phyloP scores from a whole-genome alignment of 495 filamentous ascomycete species.

The Copromyces sp. region DNA sequence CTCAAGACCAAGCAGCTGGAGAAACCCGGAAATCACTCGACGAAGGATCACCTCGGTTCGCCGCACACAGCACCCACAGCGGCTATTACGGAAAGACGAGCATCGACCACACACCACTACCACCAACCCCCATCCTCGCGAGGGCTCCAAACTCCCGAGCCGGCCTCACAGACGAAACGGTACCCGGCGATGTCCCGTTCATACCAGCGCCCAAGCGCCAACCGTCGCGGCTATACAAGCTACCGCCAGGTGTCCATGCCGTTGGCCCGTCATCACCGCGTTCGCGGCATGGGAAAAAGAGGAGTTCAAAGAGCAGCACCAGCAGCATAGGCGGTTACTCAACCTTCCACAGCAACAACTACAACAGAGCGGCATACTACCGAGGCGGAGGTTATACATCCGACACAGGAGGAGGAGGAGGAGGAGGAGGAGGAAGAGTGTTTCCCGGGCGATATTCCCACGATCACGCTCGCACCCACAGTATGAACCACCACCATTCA shows the following conservation, averaged over 20 bases:
- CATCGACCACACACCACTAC: slow-evolving; percentile 27
- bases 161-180: slow-evolving; percentile 38
- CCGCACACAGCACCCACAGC: slow-evolving; percentile 2
- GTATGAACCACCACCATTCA: slow-evolving; percentile 12
- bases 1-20: not conserved
- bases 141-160: slow-evolving; percentile 37
- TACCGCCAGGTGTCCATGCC: slow-evolving; percentile 14
- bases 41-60: slow-evolving; percentile 25
- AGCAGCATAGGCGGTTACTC: slow-evolving; percentile 29
- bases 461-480: slow-evolving; percentile 4
- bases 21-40: slow-evolving; percentile 25
- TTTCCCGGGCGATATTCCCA: slow-evolving; percentile 18
- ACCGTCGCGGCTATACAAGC: slow-evolving; percentile 34
- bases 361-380: not conserved
- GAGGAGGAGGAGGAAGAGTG: slow-evolving; percentile 11
- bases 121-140: slow-evolving; percentile 34
- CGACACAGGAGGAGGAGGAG: not conserved
- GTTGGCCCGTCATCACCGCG: slow-evolving; percentile 15
- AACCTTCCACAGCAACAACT: slow-evolving; percentile 5
- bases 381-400: not conserved
- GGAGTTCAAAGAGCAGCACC: slow-evolving; percentile 32
- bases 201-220: slow-evolving; percentile 28
- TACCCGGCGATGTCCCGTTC: slow-evolving; percentile 39
- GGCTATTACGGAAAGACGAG: slow-evolving; percentile 20
- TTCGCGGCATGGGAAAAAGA: slow-evolving; percentile 21